phyloP scores from a whole-genome alignment of 2,329 filamentous ascomycete species.

The Cordyceps cicadae region DNA sequence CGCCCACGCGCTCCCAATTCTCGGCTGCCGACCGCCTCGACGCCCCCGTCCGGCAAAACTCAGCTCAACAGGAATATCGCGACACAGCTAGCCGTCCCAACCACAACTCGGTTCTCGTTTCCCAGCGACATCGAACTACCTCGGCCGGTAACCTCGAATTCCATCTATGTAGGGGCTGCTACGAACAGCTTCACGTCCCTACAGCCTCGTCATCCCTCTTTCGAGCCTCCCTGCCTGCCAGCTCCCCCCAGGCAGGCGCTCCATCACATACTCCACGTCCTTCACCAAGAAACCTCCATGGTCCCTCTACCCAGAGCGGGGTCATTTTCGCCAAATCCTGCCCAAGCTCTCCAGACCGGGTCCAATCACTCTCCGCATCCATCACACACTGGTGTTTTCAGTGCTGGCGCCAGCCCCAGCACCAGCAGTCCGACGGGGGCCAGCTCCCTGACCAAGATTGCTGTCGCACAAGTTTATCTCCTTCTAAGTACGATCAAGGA shows the following conservation, averaged over 20 bases:
- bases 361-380: constrained; percentile 48
- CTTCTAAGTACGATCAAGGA: constrained; percentile 91
- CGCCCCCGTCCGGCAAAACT: neutral
- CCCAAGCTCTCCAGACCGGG: constrained; percentile 49
- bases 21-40: neutral
- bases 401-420: constrained; percentile 53
- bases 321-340: constrained; percentile 56
- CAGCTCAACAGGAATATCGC: constrained; percentile 4
- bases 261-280: constrained; percentile 23
- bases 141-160: constrained; percentile 10
- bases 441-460: constrained; percentile 77
- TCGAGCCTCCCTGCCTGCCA: constrained; percentile 28
- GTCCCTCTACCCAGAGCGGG: constrained; percentile 53
- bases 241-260: constrained; percentile 29
- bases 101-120: neutral
- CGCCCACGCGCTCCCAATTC: neutral
- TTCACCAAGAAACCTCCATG: constrained; percentile 39
- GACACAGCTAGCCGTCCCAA: neutral
- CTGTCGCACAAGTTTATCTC: constrained; percentile 90
- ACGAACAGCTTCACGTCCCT: constrained; percentile 18
- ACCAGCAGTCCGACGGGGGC: constrained; percentile 55
- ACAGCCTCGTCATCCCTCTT: constrained; percentile 22
- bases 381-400: constrained; percentile 48
- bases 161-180: constrained; percentile 29
- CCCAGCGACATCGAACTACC: constrained; percentile 13